Evolutionary conservation across 208 protist genomes (phyloP), one percentile per base, ranked within the genome.

Genomic region (Wallacemonas sp.): DNA sequence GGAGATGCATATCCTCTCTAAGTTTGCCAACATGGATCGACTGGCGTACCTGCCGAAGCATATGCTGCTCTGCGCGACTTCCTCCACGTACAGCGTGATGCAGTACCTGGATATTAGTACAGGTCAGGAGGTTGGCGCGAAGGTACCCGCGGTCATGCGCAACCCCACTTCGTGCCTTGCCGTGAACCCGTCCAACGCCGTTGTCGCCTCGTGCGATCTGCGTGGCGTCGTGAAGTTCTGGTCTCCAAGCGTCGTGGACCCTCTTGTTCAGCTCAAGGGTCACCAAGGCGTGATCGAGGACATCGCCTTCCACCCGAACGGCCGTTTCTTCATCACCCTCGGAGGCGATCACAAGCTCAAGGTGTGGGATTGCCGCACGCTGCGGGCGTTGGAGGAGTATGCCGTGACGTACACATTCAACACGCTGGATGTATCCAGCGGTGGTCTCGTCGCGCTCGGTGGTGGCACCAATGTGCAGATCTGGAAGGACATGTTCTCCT

Each of bases 1-100:
- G 12, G 98, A 99, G 79, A 86, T 99, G 68, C 98, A 99, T 73
- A 75, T 95, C 42, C 79, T 99, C 26, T 84, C 88, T n/a, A 90
- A 97, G 60, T 95, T 99, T 68, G 73, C 84, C 22, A 88, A 99
- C 72, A 96, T 98, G 65, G 88, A 94, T 45, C 75, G 88, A 1
- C 62, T 99, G 2, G 81, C 81, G n/a, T 99, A 98, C 70, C 76
- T 99, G 27, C 96, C 97, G 0, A 98, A 98, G 59, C 98, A 99
- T 76, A 98, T 98, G 78, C 85, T 99, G 4, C 92, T 99, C 19
- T 87, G 82, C 26, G 92, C 88, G 1, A 88, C 88, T 33, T 97
- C 93, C 17, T 84, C 84, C 22, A 68, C 66, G 28, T 95, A 80
- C 68, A 93, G 88, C 70, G 82, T 85, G 0, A 90, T 99, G 70